These are phyloP conservation scores for Condylostoma magnum DNA, from an alignment of 169 alveolate genomes.

Conservation along the genomic window DNA sequence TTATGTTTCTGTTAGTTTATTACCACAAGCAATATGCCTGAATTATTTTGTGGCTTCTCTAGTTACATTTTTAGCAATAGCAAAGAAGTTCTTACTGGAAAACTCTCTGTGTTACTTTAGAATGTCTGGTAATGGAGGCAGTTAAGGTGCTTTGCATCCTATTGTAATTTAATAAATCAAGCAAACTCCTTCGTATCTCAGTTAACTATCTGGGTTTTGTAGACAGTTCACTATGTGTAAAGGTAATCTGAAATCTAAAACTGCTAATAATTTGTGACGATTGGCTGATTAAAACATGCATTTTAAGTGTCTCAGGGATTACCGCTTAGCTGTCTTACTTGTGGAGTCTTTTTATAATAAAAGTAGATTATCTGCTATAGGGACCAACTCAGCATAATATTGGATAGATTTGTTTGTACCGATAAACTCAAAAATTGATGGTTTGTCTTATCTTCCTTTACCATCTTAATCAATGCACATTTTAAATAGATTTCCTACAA, in stretches of 20 bases:
- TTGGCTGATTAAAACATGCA: conserved; percentile 63
- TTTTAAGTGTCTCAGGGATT: conserved; percentile 58
- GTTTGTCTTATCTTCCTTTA: conserved; percentile 54
- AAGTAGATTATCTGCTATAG: conserved; percentile 43
- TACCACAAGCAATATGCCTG: background rate
- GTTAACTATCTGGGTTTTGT: conserved; percentile 41
- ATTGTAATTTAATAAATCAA: conserved; percentile 42
- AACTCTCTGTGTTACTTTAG: background rate
- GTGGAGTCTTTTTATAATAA: conserved; percentile 31
- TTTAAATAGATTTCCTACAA: conserved; percentile 48
- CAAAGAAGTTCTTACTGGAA: background rate
- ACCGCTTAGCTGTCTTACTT: conserved; percentile 52
- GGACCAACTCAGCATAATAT: conserved; percentile 39
- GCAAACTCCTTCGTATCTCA: conserved; percentile 41
- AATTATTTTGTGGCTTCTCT: conserved; percentile 18
- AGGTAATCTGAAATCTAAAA: conserved; percentile 72
- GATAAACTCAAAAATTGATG: conserved; percentile 60
- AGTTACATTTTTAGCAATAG: conserved; percentile 7
- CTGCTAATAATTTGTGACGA: conserved; percentile 58
- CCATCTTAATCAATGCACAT: conserved; percentile 73
- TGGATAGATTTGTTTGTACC: conserved; percentile 34
- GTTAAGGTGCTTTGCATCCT: conserved; percentile 30
- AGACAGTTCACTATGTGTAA: conserved; percentile 48
- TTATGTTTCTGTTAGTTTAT: background rate
- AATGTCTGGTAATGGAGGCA: conserved; percentile 1